Percentiles rank a stretch among this genome's conserved stretches.
phyloP scores from a whole-genome alignment of 2,329 filamentous ascomycete species.

The Neopestalotiopsis rosae region DNA sequence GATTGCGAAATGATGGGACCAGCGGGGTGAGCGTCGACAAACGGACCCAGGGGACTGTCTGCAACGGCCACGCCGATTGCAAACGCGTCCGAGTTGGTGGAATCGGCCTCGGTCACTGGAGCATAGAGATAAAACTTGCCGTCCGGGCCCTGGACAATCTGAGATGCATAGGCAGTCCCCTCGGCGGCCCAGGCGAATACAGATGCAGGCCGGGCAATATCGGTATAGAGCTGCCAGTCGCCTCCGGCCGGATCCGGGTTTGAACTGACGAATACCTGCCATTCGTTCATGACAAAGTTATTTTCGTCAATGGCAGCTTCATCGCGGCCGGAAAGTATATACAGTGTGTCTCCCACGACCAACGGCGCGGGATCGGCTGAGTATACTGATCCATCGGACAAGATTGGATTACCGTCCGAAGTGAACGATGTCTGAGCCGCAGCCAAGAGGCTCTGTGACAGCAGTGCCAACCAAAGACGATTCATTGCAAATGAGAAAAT shows the following conservation, averaged over 20 bases:
- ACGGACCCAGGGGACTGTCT: slow-evolving; percentile 40
- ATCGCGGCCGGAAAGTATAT: slow-evolving; percentile 42
- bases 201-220: slow-evolving; percentile 37
- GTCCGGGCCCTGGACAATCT: slow-evolving; percentile 40
- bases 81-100: slow-evolving; percentile 38
- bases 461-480: neutral
- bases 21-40: slow-evolving; percentile 37
- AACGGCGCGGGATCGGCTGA: slow-evolving; percentile 45
- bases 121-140: slow-evolving; percentile 44
- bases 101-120: slow-evolving; percentile 36
- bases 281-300: slow-evolving; percentile 42
- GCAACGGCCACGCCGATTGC: slow-evolving; percentile 45
- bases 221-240: slow-evolving; percentile 39
- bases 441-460: neutral
- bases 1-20: slow-evolving; percentile 43
- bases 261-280: slow-evolving; percentile 39
- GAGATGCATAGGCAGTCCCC: slow-evolving; percentile 41
- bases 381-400: slow-evolving; percentile 42
- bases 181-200: slow-evolving; percentile 38
- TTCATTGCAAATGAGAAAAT: neutral
- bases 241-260: slow-evolving; percentile 36
- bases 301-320: slow-evolving; percentile 36
- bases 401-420: slow-evolving; percentile 42
- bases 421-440: slow-evolving; percentile 22
- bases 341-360: slow-evolving; percentile 41